Conservation (phyloP, 441 rosid genomes). For the Aquilaria agallochum region DNA sequence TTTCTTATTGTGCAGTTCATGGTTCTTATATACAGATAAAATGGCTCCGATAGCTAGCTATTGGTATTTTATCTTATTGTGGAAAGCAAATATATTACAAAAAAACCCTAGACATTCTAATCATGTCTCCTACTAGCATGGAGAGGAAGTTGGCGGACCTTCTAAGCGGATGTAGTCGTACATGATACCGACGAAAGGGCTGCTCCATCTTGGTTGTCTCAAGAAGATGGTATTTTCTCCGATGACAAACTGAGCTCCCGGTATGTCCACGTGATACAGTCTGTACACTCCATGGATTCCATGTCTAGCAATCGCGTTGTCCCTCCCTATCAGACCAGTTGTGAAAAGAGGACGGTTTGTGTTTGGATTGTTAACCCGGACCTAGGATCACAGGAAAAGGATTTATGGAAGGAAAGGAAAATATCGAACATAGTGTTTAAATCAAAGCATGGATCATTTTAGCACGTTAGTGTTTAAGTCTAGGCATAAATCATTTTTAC, state of each 20-base stretch:
- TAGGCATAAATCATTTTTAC: background rate
- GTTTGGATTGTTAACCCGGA: constrained; percentile 52
- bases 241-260: constrained; percentile 32
- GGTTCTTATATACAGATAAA: no score
- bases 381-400: constrained; percentile 26
- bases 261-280: constrained; percentile 47
- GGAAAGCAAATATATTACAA: background rate
- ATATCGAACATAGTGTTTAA: background rate
- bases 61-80: no score
- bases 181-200: constrained; percentile 79
- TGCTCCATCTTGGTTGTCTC: constrained; percentile 51
- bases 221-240: constrained; percentile 73
- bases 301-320: constrained; percentile 73
- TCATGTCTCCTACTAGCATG: background rate
- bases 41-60: no score
- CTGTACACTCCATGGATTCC: constrained; percentile 64
- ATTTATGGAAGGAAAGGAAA: background rate
- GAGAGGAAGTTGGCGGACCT: constrained; percentile 34
- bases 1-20: no score
- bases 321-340: constrained; percentile 67
- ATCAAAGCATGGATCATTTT: background rate
- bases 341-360: constrained; percentile 55
- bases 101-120: background rate
- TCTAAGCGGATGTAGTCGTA: constrained; percentile 92
- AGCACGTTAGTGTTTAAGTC: no score